These are phyloP conservation scores for Sclerotiophoma versabilis DNA, from an alignment of 2,329 filamentous ascomycete genomes.

Conservation along the genomic window DNA sequence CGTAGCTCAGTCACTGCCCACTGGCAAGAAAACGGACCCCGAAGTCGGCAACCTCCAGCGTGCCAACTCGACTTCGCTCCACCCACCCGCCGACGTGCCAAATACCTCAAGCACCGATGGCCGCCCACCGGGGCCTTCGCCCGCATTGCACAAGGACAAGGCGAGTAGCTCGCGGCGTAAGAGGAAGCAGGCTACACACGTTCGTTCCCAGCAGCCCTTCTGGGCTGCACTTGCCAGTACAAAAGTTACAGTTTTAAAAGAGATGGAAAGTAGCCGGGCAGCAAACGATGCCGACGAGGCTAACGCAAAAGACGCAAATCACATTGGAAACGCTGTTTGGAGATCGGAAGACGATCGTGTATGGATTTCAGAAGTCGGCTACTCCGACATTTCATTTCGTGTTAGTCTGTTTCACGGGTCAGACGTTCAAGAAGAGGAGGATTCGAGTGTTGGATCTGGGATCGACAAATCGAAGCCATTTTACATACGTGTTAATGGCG, in stretches of 20 bases:
- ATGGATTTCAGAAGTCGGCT: slow-evolving; percentile 81
- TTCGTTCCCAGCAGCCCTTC: slow-evolving; percentile 87
- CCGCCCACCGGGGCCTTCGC: slow-evolving; percentile 59
- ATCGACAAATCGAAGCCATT: slow-evolving; percentile 77
- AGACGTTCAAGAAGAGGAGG: slow-evolving; percentile 49
- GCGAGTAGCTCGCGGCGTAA: slow-evolving; percentile 79
- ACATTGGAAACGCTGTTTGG: slow-evolving; percentile 77
- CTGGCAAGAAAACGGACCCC: slow-evolving; percentile 61
- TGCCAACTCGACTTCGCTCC: slow-evolving; percentile 42
- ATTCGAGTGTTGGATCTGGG: slow-evolving; percentile 53
- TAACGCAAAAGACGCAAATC: slow-evolving; percentile 78
- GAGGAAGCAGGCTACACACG: slow-evolving; percentile 88
- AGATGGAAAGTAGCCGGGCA: slow-evolving; percentile 74
- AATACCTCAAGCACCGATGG: slow-evolving; percentile 54
- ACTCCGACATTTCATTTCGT: slow-evolving; percentile 79
- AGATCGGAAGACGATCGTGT: slow-evolving; percentile 73
- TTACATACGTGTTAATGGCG: slow-evolving; percentile 79
- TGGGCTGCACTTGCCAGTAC: slow-evolving; percentile 95
- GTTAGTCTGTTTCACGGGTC: slow-evolving; percentile 68
- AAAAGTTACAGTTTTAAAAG: slow-evolving; percentile 95
- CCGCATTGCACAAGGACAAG: slow-evolving; percentile 63
- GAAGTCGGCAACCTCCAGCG: slow-evolving; percentile 61
- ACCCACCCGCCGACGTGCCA: slow-evolving; percentile 60
- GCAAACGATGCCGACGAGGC: slow-evolving; percentile 76
- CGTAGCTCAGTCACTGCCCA: slow-evolving; percentile 41